Base-by-base conservation (phyloP, 306 rosid species). In the Inga leiocalycina region DNA sequence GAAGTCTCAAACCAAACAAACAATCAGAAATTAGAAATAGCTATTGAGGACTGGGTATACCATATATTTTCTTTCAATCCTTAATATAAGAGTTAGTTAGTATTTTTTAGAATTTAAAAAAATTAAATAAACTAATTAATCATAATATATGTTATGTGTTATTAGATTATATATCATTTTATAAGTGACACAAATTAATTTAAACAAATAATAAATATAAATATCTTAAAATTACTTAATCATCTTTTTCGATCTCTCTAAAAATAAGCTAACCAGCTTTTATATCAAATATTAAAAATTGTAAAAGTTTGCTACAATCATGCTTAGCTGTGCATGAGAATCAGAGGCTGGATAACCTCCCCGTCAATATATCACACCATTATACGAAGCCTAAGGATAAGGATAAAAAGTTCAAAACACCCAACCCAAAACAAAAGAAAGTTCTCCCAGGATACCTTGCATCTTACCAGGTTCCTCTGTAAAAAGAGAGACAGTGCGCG, bases 231-330 rank as follows among this genome's bases (percentile, higher is more conserved):
- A 35, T 0, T 3, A 35, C 4, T 3, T 35, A 37, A 4, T 37
- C 4, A 37, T 0, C 0, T 37, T 4, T 0, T 3, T 4, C 3
- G 3, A 37, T 37, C 1, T 32, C 3, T 32, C 30, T 0, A 27
- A 0, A 2, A 2, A 32, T 2, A 32, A 32, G 34, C 1, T 3
- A 32, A 32, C 2, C 0, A 32, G 3, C 34, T 2, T 3, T 32
- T 2, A 2, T 32, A 32, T 32, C 34, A 32, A 32, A 32, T 3
- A 32, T 3, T 32, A 32, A 32, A 32, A 27, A 27, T 27, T 27
- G 30, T 32, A 32, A 17, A 20, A 5, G 62, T 7, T 56, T 56
- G 3, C 30, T 20, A 9, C 4, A 57, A n/a, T 57, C 65, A n/a
- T 57, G 65, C 65, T 57, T n/a, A 57, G 65, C 30, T 57, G 32